These are phyloP conservation scores for Oligophagozyma castellii DNA, from an alignment of 1,139 yeast species.

Conservation along the genomic window DNA sequence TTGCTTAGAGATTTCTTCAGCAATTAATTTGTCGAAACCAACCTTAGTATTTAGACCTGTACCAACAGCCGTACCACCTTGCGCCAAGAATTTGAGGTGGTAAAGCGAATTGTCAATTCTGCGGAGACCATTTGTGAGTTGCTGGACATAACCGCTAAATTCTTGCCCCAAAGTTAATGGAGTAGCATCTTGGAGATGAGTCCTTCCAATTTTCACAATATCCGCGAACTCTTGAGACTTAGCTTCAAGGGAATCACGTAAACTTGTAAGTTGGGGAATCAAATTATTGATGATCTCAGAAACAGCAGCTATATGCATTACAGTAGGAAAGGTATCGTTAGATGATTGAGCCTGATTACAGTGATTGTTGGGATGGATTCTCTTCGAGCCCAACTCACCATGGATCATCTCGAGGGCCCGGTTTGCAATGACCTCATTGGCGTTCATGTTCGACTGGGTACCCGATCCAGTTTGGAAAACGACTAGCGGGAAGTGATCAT, in stretches of 20 bases:
- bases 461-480: constrained; percentile 99
- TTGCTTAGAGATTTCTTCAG: constrained; percentile 45
- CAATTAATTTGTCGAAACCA: constrained; percentile 74
- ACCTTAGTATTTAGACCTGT: constrained; percentile 88
- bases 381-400: constrained; percentile 81
- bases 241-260: constrained; percentile 61
- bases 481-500: constrained; percentile 92
- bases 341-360: constrained; percentile 98
- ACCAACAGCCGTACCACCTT: constrained; percentile 99
- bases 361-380: constrained; percentile 95
- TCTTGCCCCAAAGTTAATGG: constrained; percentile 97
- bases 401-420: constrained; percentile 94
- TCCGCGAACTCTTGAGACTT: constrained; percentile 73
- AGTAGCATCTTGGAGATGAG: constrained; percentile 97
- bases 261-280: constrained; percentile 63
- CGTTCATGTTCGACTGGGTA: constrained; percentile 97
- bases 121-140: constrained; percentile 76
- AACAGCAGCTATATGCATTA: constrained; percentile 98
- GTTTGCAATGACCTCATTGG: constrained; percentile 95
- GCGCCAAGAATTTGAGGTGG: constrained; percentile 72
- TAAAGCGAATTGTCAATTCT: constrained; percentile 71
- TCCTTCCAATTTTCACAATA: constrained; percentile 96
- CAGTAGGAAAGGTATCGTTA: constrained; percentile 97
- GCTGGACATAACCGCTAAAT: constrained; percentile 92
- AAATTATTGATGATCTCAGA: constrained; percentile 64